phyloP scores from a whole-genome alignment of 306 rosid genomes.

The Purshia tridentata region DNA sequence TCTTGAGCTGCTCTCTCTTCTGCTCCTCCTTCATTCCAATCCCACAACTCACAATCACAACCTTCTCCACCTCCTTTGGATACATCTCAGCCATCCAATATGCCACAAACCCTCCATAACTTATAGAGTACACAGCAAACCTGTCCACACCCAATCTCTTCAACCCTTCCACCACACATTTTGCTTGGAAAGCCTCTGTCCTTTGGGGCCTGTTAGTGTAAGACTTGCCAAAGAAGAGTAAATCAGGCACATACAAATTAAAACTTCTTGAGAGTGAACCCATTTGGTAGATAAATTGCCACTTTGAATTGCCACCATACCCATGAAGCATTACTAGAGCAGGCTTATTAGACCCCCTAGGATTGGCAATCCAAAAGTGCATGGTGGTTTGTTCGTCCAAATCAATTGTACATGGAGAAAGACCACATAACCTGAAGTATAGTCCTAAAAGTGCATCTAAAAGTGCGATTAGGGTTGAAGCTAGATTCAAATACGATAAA shows the following conservation, averaged over 20 bases:
- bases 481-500: slow-evolving; percentile 1
- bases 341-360: slow-evolving; percentile 15
- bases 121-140: slow-evolving; percentile 35
- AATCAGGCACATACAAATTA: slow-evolving; percentile 33
- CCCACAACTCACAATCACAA: slow-evolving; percentile 47
- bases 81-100: slow-evolving; percentile 43
- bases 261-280: slow-evolving; percentile 25
- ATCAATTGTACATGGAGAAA: slow-evolving; percentile 31
- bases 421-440: slow-evolving; percentile 32
- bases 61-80: slow-evolving; percentile 33
- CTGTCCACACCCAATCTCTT: slow-evolving; percentile 26
- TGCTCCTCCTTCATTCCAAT: slow-evolving; percentile 37
- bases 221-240: slow-evolving; percentile 44
- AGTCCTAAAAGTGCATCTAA: slow-evolving; percentile 16
- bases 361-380: slow-evolving; percentile 40
- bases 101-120: slow-evolving; percentile 47
- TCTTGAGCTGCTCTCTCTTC: slow-evolving; percentile 27
- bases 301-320: slow-evolving; percentile 40
- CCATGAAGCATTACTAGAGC: slow-evolving; percentile 39
- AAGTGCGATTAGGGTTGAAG: neutral
- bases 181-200: slow-evolving; percentile 38
- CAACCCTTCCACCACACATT: slow-evolving; percentile 35
- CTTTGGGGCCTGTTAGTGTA: slow-evolving; percentile 26
- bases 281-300: slow-evolving; percentile 42
- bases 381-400: slow-evolving; percentile 37